phyloP scores from a whole-genome alignment of 148 eudicot species.

The Rhododendron griersonianum region DNA sequence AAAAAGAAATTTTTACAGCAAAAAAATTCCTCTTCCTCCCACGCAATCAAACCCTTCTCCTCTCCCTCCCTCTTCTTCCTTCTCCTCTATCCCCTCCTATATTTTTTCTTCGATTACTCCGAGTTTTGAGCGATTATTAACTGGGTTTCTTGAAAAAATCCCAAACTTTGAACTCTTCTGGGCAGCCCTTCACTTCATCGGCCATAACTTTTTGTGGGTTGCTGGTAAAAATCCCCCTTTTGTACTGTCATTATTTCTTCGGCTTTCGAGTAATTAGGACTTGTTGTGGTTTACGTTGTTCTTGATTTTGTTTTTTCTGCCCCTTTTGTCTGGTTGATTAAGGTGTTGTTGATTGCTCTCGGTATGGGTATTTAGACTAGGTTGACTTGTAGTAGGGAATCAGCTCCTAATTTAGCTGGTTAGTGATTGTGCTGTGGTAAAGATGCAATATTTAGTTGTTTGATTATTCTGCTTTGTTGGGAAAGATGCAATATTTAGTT shows the following conservation, averaged over 20 bases:
- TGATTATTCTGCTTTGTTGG: background rate
- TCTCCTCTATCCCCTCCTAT: too few species aligned
- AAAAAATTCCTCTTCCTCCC: conserved; percentile 19
- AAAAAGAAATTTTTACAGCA: background rate
- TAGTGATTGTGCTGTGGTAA: background rate
- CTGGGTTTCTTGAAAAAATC: background rate
- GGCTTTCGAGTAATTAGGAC: background rate
- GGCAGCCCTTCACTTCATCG: conserved; percentile 7
- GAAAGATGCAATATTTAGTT: background rate
- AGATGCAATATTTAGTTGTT: background rate
- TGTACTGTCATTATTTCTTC: background rate
- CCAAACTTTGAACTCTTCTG: background rate
- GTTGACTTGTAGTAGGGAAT: background rate
- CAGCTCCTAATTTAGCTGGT: background rate
- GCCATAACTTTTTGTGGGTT: conserved; percentile 24
- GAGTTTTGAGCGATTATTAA: background rate
- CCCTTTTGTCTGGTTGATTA: background rate
- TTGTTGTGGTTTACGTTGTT: background rate
- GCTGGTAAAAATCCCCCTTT: conserved; percentile 19
- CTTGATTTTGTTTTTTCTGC: background rate
- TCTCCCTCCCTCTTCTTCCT: background rate
- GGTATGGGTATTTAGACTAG: background rate
- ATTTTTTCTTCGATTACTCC: background rate
- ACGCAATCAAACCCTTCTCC: conserved; percentile 31
- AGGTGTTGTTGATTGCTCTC: background rate